phyloP scores from a whole-genome alignment of 1,284 basidiomycete genomes.

The Apiotrichum laibachii region DNA sequence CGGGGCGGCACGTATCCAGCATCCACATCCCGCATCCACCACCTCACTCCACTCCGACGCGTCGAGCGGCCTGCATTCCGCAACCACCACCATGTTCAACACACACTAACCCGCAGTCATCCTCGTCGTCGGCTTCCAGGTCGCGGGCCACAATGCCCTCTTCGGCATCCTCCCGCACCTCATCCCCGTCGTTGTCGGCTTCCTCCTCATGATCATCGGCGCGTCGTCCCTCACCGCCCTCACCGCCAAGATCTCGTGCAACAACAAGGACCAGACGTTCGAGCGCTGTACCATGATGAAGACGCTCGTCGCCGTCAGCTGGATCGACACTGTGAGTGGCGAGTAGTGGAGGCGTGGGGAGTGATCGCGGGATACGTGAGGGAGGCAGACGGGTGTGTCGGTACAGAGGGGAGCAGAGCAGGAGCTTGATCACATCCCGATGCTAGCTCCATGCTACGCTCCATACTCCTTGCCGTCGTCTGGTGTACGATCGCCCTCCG shows the following conservation, averaged over 20 bases:
- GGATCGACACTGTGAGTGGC: slow-evolving; percentile 44
- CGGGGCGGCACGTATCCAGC: no score
- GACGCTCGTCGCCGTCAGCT: slow-evolving; percentile 46
- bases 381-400: not conserved
- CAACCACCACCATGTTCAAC: not conserved
- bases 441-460: no score
- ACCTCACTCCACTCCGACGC: not conserved
- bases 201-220: slow-evolving; percentile 52
- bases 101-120: slow-evolving; percentile 33
- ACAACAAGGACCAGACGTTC: slow-evolving; percentile 32
- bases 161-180: slow-evolving; percentile 51
- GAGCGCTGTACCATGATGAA: slow-evolving; percentile 48
- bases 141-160: slow-evolving; percentile 35
- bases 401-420: not conserved
- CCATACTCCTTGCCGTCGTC: no score
- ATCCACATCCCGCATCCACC: not conserved
- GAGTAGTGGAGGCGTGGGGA: not conserved
- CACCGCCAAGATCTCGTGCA: slow-evolving; percentile 45
- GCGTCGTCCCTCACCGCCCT: slow-evolving; percentile 47
- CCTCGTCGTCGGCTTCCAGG: slow-evolving; percentile 47
- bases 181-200: slow-evolving; percentile 42
- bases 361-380: not conserved
- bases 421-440: no score
- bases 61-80: not conserved
- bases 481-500: no score